A percentile compares a stretch with the other conserved stretches of the same genome.
These are phyloP conservation scores for Cynanchum wilfordii DNA, from an alignment of 257 asterid species.

Conservation along the genomic window DNA sequence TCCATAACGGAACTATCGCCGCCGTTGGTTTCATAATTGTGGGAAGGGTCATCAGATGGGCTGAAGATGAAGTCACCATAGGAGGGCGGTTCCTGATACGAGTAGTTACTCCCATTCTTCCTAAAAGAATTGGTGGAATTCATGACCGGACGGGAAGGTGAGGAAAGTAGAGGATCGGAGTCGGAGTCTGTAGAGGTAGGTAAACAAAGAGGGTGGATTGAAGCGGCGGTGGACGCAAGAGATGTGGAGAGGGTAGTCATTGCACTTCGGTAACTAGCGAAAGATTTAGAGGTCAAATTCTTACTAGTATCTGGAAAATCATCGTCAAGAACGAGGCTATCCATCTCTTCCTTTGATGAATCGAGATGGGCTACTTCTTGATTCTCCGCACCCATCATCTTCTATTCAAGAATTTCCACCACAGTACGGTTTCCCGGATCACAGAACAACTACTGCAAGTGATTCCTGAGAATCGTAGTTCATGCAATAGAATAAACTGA, in stretches of 20 bases:
- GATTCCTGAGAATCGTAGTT: neutral
- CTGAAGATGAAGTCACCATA: conserved; percentile 40
- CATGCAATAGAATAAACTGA: neutral
- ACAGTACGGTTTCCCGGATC: neutral
- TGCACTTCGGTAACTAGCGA: conserved; percentile 63
- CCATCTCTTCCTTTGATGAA: conserved; percentile 35
- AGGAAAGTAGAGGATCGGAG: conserved; percentile 61
- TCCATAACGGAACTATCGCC: conserved; percentile 25
- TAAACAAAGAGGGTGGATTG: conserved; percentile 40
- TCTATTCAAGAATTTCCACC: neutral
- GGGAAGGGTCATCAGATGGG: conserved; percentile 28
- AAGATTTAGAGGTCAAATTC: conserved; percentile 53
- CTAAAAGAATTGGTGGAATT: conserved; percentile 7
- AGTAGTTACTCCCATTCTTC: conserved; percentile 3
- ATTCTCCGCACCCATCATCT: conserved; percentile 36
- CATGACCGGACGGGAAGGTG: conserved; percentile 15
- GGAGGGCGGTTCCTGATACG: conserved; percentile 44
- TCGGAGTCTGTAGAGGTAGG: conserved; percentile 43
- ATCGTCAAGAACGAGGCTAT: conserved; percentile 50
- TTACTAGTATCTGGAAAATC: neutral
- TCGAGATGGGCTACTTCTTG: conserved; percentile 24
- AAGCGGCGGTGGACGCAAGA: conserved; percentile 16
- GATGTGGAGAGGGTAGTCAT: conserved; percentile 48
- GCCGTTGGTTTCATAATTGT: conserved; percentile 32
- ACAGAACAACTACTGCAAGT: neutral